Evolutionary conservation across 306 rosid genomes (phyloP).

Genomic region (Castanea mollissima): DNA sequence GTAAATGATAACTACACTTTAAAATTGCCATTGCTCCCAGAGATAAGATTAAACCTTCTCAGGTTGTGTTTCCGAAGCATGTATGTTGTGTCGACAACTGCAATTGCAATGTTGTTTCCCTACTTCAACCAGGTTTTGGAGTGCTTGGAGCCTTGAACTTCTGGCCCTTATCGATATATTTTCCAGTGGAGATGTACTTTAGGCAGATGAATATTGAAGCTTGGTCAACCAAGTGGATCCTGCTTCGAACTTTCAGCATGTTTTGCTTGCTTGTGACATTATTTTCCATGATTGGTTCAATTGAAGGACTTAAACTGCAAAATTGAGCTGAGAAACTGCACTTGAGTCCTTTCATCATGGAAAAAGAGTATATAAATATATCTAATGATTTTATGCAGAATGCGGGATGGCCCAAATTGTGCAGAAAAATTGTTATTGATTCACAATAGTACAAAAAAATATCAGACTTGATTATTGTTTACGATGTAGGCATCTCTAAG

Average conservation of each 20-base stretch:
- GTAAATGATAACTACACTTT: conserved; percentile 34
- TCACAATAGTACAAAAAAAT: not conserved
- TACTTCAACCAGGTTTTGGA: conserved; percentile 71
- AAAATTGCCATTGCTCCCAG: conserved; percentile 42
- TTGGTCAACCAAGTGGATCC: conserved; percentile 59
- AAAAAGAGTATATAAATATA: not conserved
- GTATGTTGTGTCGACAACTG: conserved; percentile 49
- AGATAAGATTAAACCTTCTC: conserved; percentile 35
- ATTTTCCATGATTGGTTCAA: conserved; percentile 55
- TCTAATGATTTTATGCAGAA: not conserved
- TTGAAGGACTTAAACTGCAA: conserved; percentile 55
- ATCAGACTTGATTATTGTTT: not conserved
- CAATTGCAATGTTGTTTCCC: conserved; percentile 58
- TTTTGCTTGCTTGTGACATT: conserved; percentile 41
- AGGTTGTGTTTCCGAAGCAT: conserved; percentile 51
- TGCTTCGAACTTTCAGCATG: conserved; percentile 46
- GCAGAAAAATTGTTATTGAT: not conserved
- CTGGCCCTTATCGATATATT: conserved; percentile 62
- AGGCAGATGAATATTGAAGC: conserved; percentile 38
- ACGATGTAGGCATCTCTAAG: not conserved
- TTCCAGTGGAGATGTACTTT: conserved; percentile 72
- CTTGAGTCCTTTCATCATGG: not conserved
- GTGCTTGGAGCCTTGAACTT: conserved; percentile 57
- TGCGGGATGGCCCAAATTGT: not conserved
- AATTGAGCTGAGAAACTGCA: conserved; percentile 32